Evolutionary conservation across 75 land plant species (phyloP), one percentile per base, ranked within the genome.

Genomic region (Chamaecyparis obtusa): DNA sequence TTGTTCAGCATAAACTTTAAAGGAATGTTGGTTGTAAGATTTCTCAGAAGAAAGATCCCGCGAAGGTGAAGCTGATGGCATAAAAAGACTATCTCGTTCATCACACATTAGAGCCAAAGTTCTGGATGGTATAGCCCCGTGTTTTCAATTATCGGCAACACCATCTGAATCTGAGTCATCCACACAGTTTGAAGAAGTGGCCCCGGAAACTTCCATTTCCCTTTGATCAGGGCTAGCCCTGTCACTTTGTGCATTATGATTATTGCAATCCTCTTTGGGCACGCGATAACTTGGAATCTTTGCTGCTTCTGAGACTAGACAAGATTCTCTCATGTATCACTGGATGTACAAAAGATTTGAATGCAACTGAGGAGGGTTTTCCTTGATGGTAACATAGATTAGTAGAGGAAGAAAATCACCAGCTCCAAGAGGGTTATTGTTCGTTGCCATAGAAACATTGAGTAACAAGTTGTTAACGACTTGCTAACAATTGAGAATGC

Each of bases 101-200:
- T 98, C 99, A 85, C 99, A 98, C 99, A 98, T 95, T 78, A 98
- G 88, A 37, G 99, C 99, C 82, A 98, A 87, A 17, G 99, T 98
- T 85, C 95, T 97, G 72, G 99, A 98, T 76, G 99, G 96, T 98
- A 98, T 93, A 0, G 97, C 93, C 89, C 95, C 91, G 46, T 91
- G 86, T 71, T 85, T 83, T 16, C 56, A 55, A n/a, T n/a, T 86
- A 72, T 89, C 87, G 46, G 91, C 95, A 80, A 85, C 90, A 85
- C 84, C 89, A 80, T 95, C 96, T 74, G 89, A 87, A 46, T 84
- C 91, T 44, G 88, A 89, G 48, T 90, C 89, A 57, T 89, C 90
- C 3, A 71, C 84, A 21, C 85, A 39, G 17, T 84, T 84, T 6
- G 85, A 84, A 33, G 85, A 33, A 35, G 60, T 84, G 8, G 85